phyloP scores from a whole-genome alignment of 2,329 filamentous ascomycete species.

The Nigrograna mackinnonii region DNA sequence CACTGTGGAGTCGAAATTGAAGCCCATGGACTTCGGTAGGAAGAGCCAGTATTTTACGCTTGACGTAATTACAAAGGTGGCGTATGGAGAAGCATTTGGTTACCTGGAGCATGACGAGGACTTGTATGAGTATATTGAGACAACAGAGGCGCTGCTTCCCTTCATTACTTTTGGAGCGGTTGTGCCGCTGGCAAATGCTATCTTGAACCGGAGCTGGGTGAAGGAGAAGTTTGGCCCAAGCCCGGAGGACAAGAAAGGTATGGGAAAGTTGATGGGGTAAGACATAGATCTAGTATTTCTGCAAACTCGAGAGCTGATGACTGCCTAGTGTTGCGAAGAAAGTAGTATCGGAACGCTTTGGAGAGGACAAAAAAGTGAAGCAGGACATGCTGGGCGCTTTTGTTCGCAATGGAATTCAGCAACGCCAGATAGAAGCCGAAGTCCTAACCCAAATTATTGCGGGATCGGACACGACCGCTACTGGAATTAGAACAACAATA shows the following conservation, averaged over 20 bases:
- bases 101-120: constrained; percentile 54
- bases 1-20: constrained; percentile 27
- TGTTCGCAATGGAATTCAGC: constrained; percentile 47
- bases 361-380: constrained; percentile 42
- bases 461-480: constrained; percentile 62
- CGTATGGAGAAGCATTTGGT: constrained; percentile 56
- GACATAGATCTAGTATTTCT: constrained; percentile 39
- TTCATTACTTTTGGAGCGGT: background rate
- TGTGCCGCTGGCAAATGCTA: constrained; percentile 6
- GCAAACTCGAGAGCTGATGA: constrained; percentile 52
- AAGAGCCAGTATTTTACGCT: constrained; percentile 58
- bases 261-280: constrained; percentile 37
- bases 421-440: constrained; percentile 44
- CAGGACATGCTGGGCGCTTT: constrained; percentile 59
- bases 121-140: constrained; percentile 37
- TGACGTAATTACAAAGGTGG: constrained; percentile 57
- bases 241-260: constrained; percentile 42
- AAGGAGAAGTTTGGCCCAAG: constrained; percentile 7
- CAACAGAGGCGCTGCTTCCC: background rate
- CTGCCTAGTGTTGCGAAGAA: constrained; percentile 52
- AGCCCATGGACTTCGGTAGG: constrained; percentile 45
- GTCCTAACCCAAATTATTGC: constrained; percentile 53
- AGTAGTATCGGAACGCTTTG: constrained; percentile 53
- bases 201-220: constrained; percentile 10
- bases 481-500: constrained; percentile 55